Base-by-base conservation (phyloP, 2,329 filamentous ascomycete species). In the Teratosphaeria gauchensis region DNA sequence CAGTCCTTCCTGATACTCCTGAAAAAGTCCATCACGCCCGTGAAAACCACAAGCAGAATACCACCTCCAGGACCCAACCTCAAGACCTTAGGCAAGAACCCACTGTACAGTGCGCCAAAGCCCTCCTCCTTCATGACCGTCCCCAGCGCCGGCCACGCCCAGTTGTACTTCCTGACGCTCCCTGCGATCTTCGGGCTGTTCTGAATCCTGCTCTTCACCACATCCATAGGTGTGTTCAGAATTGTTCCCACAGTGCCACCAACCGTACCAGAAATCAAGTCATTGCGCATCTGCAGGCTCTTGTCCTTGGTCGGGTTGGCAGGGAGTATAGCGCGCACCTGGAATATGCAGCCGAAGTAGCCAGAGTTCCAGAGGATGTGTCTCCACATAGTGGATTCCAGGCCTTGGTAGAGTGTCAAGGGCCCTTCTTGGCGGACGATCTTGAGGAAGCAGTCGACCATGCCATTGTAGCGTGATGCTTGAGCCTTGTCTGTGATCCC, bases 271-370 rank as follows among this genome's bases (percentile, higher is more conserved):
- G 91, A 91, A 58, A 95, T 77, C 64, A 99, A 77, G 70, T 99
- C 92, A 73, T 96, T 96, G 60, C 82, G 77, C 76, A 95, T 89
- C 77, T 96, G 87, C 56, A 83, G 81, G 65, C 81, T 81, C 82
- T 96, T 95, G 75, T 84, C 87, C 58, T 88, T 84, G n/a, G 87
- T 85, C 0, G 69, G 69, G 62, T 72, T 72, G 72, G 84, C 82
- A 62, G 94, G 94, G 53, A 99, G 77, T 65, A 96, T 79, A 61
- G 84, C 83, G 72, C 92, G 88, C 63, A 97, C 90, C 78, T 99
- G 94, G 85, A 95, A 96, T 74, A 99, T 99, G 77, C 91, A 95
- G 70, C 94, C 94, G 74, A 99, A 99, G 82, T 96, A 96, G 60
- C 92, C 92, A 14, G 89, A 85, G 76, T 96, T 96, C 92, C 92